Percentiles rank a stretch among this genome's conserved stretches.
Conservation (phyloP, 352 stramenopile genomes). For the Phytophthora nicotianae region DNA sequence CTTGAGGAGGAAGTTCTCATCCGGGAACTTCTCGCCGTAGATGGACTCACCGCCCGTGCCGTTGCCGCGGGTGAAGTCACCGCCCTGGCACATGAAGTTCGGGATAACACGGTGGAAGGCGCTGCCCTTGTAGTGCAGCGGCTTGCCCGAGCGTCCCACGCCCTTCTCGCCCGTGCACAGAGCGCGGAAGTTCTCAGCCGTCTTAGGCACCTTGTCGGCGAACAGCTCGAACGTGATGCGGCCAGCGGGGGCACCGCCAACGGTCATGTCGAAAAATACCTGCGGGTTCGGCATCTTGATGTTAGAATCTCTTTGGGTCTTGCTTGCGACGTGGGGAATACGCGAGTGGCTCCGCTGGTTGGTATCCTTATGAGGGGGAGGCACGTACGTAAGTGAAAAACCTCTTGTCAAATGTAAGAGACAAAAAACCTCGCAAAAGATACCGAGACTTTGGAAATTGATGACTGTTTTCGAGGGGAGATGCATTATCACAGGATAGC, state of each 20-base stretch:
- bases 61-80: constrained; percentile 96
- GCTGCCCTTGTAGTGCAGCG: constrained; percentile 86
- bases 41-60: constrained; percentile 94
- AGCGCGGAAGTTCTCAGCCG: constrained; percentile 98
- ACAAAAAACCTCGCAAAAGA: constrained; percentile 31
- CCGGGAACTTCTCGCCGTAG: constrained; percentile 95
- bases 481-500: constrained; percentile 4
- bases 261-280: constrained; percentile 99
- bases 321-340: constrained; percentile 44
- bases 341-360: constrained; percentile 24
- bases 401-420: constrained; percentile 15
- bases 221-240: constrained; percentile 92
- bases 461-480: constrained; percentile 16
- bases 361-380: constrained; percentile 5
- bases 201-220: constrained; percentile 91
- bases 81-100: constrained; percentile 96
- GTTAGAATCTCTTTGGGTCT: constrained; percentile 19
- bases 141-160: constrained; percentile 73
- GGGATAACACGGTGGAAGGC: constrained; percentile 94
- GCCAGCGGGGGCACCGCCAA: constrained; percentile 90
- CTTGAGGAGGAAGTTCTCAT: constrained; percentile 95
- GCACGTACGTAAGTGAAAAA: constrained; percentile 21
- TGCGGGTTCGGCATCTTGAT: constrained; percentile 86
- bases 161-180: constrained; percentile 99
- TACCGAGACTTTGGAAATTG: constrained; percentile 13